Base-by-base conservation (phyloP, 2,329 filamentous ascomycete genomes). In the Aspergillus aculeatinus region DNA sequence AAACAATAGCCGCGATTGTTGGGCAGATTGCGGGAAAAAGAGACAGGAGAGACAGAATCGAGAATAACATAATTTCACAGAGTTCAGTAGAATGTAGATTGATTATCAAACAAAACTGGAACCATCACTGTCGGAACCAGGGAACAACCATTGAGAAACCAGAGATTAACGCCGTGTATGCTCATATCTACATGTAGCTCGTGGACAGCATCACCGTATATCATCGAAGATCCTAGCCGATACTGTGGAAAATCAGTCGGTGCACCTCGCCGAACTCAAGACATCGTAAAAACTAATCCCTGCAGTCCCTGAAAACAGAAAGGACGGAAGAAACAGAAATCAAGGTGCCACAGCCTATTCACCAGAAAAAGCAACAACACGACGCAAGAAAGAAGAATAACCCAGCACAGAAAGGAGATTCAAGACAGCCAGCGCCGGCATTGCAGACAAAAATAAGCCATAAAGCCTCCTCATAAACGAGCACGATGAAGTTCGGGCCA, bases 101-200 rank as follows among this genome's bases (percentile, higher is more conserved):
- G 56, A 60, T 65, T 62, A 65, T 66, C 63, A 61, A 64, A 67
- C 63, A 66, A 60, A 57, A 65, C 60, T 65, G 57, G 52, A 61
- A 62, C 47, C 57, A 42, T 35, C 52, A 56, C 51, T 51, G 59
- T 56, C 52, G 66, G 61, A 65, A 58, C 56, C 61, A 65, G 63
- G 60, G 61, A 65, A 61, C 60, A 68, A 59, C 65, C 67, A 68
- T 57, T 59, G 44, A 67, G 16, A 55, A 29, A 48, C 44, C 53
- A 69, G 62, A 61, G 49, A 61, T 65, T 59, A 74, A 74, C 72
- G 71, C 75, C 74, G 63, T 67, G 68, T 67, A 76, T 76, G 74
- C 74, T 74, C 70, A 72, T 75, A 76, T 76, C 73, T 76, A 76
- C 74, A 76, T 72, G 65, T 68, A 71, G 59, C 60, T 70, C 70